Evolutionary conservation across 805 yeast species (phyloP).

Genomic region (Pachysolen tannophilus): DNA sequence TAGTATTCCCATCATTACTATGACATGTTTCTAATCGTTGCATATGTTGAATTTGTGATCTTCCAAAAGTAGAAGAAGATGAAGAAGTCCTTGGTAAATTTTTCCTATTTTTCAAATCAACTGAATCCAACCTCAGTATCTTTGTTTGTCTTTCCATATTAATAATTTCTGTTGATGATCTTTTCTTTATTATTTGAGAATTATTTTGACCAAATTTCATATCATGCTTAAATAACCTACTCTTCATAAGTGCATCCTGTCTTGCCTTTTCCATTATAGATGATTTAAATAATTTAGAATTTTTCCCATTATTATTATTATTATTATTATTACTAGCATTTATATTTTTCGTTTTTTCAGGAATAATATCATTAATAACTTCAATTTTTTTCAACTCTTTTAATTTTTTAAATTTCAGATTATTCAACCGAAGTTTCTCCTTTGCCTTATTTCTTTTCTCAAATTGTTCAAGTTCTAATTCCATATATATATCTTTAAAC

Average conservation of each 20-base stretch:
- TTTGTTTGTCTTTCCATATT: too few species aligned
- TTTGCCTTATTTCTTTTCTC: slow-evolving; percentile 35
- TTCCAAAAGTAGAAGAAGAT: too few species aligned
- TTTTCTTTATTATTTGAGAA: slow-evolving; percentile 3
- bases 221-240: slow-evolving; percentile 14
- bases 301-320: too few species aligned
- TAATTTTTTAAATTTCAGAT: slow-evolving; percentile 27
- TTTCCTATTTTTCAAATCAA: too few species aligned
- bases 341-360: slow-evolving; percentile 14
- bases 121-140: too few species aligned
- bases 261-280: slow-evolving; percentile 22
- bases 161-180: slow-evolving; percentile 9
- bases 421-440: slow-evolving; percentile 33
- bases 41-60: too few species aligned
- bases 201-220: slow-evolving; percentile 7
- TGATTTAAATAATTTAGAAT: slow-evolving; percentile 20
- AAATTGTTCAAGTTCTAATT: slow-evolving; percentile 33
- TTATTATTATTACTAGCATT: too few species aligned
- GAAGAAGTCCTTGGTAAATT: too few species aligned
- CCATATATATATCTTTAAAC: slow-evolving; percentile 29
- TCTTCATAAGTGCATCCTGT: slow-evolving; percentile 18
- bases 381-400: slow-evolving; percentile 35
- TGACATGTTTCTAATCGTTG: too few species aligned
- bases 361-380: slow-evolving; percentile 19
- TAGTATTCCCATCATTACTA: too few species aligned